phyloP scores from a whole-genome alignment of 2,329 filamentous ascomycete species.

The Balansia obtecta region DNA sequence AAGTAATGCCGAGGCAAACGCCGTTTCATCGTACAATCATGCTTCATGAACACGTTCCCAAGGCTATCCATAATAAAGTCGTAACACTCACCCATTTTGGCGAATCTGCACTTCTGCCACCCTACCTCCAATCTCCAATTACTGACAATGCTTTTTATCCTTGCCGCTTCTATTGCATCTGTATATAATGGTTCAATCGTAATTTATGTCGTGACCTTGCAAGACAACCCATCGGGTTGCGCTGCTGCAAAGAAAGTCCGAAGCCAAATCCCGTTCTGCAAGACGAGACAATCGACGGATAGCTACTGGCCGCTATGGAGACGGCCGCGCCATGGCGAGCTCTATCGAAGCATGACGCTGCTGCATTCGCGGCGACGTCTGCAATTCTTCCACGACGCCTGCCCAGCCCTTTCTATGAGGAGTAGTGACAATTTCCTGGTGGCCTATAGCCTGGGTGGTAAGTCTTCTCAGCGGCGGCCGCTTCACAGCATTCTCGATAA shows the following conservation, averaged over 20 bases:
- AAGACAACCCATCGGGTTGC: background rate
- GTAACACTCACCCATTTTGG: background rate
- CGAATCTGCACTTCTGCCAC: background rate
- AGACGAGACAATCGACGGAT: background rate
- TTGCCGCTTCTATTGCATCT: background rate
- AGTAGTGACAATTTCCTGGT: conserved; percentile 33
- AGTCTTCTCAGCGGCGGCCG: conserved; percentile 39
- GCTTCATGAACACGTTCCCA: conserved; percentile 9
- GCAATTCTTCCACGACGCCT: conserved; percentile 50
- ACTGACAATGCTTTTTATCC: conserved; percentile 4
- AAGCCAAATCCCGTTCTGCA: background rate
- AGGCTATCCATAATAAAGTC: conserved; percentile 1
- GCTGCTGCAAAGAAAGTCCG: background rate
- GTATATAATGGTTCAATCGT: background rate
- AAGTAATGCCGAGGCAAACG: background rate
- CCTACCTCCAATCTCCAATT: background rate
- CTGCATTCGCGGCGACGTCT: conserved; percentile 47
- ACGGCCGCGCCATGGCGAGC: conserved; percentile 33
- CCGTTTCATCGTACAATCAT: conserved; percentile 15
- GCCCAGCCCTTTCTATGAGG: conserved; percentile 46
- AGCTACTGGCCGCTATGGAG: conserved; percentile 7
- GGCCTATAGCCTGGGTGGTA: conserved; percentile 41
- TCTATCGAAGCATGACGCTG: conserved; percentile 52
- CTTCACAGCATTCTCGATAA: conserved; percentile 31
- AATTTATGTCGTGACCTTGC: background rate